These are phyloP conservation scores for Heterobasidion occidentale DNA, from an alignment of 1,284 basidiomycete genomes.

Conservation along the genomic window DNA sequence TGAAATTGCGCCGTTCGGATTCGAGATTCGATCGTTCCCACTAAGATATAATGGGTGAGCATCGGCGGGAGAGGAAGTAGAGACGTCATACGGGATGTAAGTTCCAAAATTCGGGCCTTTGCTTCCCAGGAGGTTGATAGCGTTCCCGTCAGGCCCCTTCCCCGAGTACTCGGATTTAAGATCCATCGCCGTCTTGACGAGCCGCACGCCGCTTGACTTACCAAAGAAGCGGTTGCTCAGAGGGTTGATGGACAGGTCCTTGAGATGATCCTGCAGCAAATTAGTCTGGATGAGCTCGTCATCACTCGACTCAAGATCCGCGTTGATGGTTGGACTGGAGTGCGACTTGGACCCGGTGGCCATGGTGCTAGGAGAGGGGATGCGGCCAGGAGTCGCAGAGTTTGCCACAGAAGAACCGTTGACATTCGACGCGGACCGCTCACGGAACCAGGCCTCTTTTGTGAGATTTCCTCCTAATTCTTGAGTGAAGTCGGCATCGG, in stretches of 20 bases:
- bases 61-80: neutral
- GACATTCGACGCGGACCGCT: neutral
- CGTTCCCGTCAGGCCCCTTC: slow-evolving; percentile 11
- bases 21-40: slow-evolving; percentile 25
- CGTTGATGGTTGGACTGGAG: slow-evolving; percentile 12
- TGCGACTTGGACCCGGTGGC: neutral
- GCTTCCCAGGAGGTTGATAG: slow-evolving; percentile 1
- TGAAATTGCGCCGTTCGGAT: slow-evolving; percentile 22
- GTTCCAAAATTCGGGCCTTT: slow-evolving; percentile 23
- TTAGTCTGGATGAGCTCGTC: slow-evolving; percentile 12
- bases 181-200: slow-evolving; percentile 41
- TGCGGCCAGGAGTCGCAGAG: slow-evolving; percentile 4
- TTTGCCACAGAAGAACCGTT: neutral
- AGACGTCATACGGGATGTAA: slow-evolving; percentile 15
- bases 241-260: slow-evolving; percentile 16
- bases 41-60: slow-evolving; percentile 9
- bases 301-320: slow-evolving; percentile 27
- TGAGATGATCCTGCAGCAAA: slow-evolving; percentile 12
- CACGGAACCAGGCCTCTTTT: slow-evolving; percentile 35
- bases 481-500: slow-evolving; percentile 38
- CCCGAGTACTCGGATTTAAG: slow-evolving; percentile 38
- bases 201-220: slow-evolving; percentile 42
- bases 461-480: slow-evolving; percentile 41
- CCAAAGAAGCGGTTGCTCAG: slow-evolving; percentile 39
- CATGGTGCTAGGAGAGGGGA: slow-evolving; percentile 2